Base-by-base conservation (phyloP, 306 rosid species). In the Trifolium repens region DNA sequence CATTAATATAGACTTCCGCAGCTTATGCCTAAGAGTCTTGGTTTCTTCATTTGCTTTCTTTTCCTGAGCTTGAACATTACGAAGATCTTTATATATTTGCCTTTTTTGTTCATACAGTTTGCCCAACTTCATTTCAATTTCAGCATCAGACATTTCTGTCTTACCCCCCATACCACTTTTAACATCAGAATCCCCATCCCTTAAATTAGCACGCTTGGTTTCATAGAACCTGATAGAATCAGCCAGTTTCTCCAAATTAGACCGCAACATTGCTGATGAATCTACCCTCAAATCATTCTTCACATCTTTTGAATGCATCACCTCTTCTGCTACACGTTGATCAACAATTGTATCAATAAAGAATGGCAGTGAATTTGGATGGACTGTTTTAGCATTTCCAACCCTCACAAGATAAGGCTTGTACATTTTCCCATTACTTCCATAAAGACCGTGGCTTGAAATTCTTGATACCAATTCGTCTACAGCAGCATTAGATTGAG, bases 401-500 rank as follows among this genome's bases (percentile, higher is more conserved):
- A 94, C 97, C 92, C 98, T 89, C 47, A 94, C 97, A 82, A 94
- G 90, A 87, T 90, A 94, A 54, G 98, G 98, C 85, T 89, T 91
- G 85, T 88, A 90, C 85, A 82, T 89, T 85, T 86, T 87, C 24
- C 96, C 97, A 72, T 87, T 80, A 83, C 83, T 79, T 19, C 94
- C 91, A 78, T 88, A 86, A 69, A 94, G 93, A 67, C 98, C 97
- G 15, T 81, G 84, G 72, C 85, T 87, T 67, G 93, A 91, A 86
- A 94, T 89, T 82, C 98, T 87, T 32, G 97, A 88, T 57, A 94
- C 98, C 78, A 94, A 85, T 66, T 94, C 98, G 87, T 94, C 98
- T 60, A 94, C 97, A 12, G 98, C 98, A 67, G 98, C 98, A 85
- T 94, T 94, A 63, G 98, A 94, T 83, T 94, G 98, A 80, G 98